A percentile compares a stretch with the other conserved stretches of the same genome.
These are phyloP conservation scores for Styphnolobium japonicum DNA, from an alignment of 306 rosid species.

Conservation along the genomic window DNA sequence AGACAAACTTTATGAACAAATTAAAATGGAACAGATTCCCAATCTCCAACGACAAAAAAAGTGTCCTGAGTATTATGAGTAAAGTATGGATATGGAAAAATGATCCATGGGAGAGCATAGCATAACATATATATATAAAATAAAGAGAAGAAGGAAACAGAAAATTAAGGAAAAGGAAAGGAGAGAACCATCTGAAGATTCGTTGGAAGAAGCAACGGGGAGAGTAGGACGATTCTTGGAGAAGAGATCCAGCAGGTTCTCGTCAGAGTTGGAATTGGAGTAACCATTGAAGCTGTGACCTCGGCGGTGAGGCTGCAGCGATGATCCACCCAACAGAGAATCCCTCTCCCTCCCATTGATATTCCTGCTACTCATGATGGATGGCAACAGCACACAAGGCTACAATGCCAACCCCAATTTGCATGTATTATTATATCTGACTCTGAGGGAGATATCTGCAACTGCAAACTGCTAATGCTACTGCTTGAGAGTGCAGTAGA, in stretches of 20 bases:
- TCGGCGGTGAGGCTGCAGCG: constrained; percentile 44
- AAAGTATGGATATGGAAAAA: no score
- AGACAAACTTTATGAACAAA: no score
- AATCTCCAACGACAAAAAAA: no score
- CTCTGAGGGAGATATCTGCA: background rate
- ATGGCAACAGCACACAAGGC: background rate
- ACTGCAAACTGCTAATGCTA: background rate
- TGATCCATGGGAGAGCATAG: no score
- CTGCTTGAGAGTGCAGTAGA: constrained; percentile 21
- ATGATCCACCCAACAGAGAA: constrained; percentile 30
- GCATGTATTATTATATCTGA: background rate
- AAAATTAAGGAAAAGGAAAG: no score
- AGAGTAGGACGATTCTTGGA: constrained; percentile 58
- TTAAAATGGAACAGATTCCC: background rate
- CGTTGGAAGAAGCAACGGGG: constrained; percentile 57
- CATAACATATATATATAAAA: no score
- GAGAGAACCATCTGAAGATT: constrained; percentile 70
- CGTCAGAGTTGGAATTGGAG: constrained; percentile 35
- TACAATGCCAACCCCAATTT: background rate
- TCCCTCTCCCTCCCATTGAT: constrained; percentile 46
- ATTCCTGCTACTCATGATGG: constrained; percentile 42
- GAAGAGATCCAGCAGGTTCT: constrained; percentile 64
- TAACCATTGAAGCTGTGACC: constrained; percentile 55
- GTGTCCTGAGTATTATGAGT: no score
- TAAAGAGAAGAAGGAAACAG: background rate